phyloP scores from a whole-genome alignment of 2,329 filamentous ascomycete species.

The Microcera coccophila region DNA sequence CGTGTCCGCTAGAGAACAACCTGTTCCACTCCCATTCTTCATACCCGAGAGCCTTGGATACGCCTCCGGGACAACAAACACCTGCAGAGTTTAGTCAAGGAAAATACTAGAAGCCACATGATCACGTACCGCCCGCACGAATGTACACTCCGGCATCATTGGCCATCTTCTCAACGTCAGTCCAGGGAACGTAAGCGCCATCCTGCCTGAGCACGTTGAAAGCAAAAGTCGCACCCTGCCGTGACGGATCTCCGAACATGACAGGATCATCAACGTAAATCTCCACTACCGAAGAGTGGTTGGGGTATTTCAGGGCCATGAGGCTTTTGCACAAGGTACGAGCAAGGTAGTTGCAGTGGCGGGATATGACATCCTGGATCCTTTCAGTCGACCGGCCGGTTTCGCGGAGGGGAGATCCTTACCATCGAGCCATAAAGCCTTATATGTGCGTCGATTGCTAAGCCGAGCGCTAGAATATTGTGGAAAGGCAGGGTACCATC shows the following conservation, averaged over 20 bases:
- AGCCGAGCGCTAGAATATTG: conserved; percentile 58
- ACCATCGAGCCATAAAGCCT: conserved; percentile 55
- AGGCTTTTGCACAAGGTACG: conserved; percentile 48
- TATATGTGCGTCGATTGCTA: conserved; percentile 55
- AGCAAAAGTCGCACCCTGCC: conserved; percentile 59
- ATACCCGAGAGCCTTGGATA: conserved; percentile 47
- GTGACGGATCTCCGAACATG: conserved; percentile 47
- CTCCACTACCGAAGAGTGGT: conserved; percentile 48
- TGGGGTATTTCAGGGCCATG: conserved; percentile 46
- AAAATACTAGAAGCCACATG: no score
- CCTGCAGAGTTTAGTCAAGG: conserved; percentile 28
- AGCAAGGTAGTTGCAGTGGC: conserved; percentile 53
- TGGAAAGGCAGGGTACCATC: conserved; percentile 66
- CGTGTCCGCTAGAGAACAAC: conserved; percentile 54
- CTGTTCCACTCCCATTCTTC: conserved; percentile 52
- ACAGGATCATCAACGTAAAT: conserved; percentile 50
- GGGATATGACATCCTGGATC: conserved; percentile 46
- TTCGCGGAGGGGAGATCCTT: not conserved
- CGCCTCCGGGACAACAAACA: conserved; percentile 46
- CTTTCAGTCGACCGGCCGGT: not conserved
- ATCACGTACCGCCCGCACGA: conserved; percentile 46
- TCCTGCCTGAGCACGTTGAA: conserved; percentile 57
- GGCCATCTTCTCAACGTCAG: conserved; percentile 55
- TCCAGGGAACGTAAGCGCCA: conserved; percentile 53
- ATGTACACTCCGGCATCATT: conserved; percentile 55